These are phyloP conservation scores for Ceratobasidium sp. DNA, from an alignment of 1,284 basidiomycete genomes.

Conservation along the genomic window DNA sequence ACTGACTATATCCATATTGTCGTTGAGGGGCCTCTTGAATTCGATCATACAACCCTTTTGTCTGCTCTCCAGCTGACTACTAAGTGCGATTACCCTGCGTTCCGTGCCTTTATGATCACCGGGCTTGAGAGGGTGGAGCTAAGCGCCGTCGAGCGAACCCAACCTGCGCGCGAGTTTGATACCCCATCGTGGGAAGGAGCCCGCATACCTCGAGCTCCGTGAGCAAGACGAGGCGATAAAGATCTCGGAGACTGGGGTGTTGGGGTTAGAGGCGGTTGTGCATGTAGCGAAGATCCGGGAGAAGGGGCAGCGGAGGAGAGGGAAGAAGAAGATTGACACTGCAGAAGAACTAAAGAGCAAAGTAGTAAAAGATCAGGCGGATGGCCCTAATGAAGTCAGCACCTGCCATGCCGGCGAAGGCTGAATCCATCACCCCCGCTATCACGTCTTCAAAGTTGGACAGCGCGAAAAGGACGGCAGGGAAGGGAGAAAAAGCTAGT, in stretches of 20 bases:
- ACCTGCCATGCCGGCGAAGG: too few species aligned
- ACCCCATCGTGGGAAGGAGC: conserved; percentile 26
- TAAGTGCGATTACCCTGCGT: background rate
- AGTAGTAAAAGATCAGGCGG: too few species aligned
- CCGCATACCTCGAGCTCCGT: conserved; percentile 19
- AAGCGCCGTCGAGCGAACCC: conserved; percentile 8
- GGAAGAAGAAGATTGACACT: too few species aligned
- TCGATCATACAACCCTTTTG: conserved; percentile 5
- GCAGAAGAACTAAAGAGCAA: too few species aligned
- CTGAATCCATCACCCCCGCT: too few species aligned
- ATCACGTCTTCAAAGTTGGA: too few species aligned
- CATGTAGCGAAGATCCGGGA: conserved; percentile 1
- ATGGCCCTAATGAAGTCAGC: too few species aligned
- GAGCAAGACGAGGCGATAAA: conserved; percentile 18
- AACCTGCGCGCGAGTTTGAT: conserved; percentile 6
- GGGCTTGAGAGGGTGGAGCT: background rate
- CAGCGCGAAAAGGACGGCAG: too few species aligned
- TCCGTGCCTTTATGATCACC: conserved; percentile 7
- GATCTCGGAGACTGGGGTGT: background rate
- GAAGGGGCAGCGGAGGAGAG: background rate
- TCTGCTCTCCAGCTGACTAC: background rate
- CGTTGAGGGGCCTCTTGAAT: background rate
- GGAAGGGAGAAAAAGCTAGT: too few species aligned
- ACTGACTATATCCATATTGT: background rate
- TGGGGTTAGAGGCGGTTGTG: conserved; percentile 4